Evolutionary conservation across 805 yeast genomes (phyloP), one percentile per base, ranked within the genome.

Genomic region (Candida schatavii): DNA sequence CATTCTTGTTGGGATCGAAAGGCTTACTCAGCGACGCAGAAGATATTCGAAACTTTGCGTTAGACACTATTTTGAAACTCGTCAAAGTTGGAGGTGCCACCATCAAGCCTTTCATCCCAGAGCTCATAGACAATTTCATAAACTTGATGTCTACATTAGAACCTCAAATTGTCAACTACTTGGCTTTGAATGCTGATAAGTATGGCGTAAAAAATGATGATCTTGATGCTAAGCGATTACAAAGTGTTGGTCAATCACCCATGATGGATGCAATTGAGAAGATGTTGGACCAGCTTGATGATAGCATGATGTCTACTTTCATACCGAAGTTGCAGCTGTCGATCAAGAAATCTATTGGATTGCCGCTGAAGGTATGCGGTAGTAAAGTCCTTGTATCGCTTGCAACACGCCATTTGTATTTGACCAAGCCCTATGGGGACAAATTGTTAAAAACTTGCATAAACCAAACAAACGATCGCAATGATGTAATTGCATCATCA

Each of bases 311-410:
- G 65, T 72, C 68, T 1, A 71, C 68, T 10, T 62, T 80, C 26
- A 66, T 86, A 3, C 68, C 65, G 2, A 68, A 65, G 29, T 63
- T 88, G 22, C 74, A 75, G 18, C 55, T 62, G 17, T 76, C 88
- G 2, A 77, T 87, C 6, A 80, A 80, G 46, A 75, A 70, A 42
- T 78, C 95, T 0, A 86, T 90, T 17, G 98, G 98, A 0, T 68
- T 93, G 11, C 97, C 98, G 0, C 88, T 97, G 0, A 88, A 91
- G 54, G 88, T 86, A 0, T 88, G 90, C 19, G 89, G 91, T 0
- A 78, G 95, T 4, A 75, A 81, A 46, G 82, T 89, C 0, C 59
- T 90, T 9, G 87, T 83, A 5, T 73, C 78, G 15, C 58, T 88
- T 36, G 76, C 85, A 0, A 66, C 79, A 9, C 75, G 83, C 46